A percentile compares a stretch with the other conserved stretches of the same genome.
phyloP scores from a whole-genome alignment of 768 basidiomycete species.

The Trametes meyenii region DNA sequence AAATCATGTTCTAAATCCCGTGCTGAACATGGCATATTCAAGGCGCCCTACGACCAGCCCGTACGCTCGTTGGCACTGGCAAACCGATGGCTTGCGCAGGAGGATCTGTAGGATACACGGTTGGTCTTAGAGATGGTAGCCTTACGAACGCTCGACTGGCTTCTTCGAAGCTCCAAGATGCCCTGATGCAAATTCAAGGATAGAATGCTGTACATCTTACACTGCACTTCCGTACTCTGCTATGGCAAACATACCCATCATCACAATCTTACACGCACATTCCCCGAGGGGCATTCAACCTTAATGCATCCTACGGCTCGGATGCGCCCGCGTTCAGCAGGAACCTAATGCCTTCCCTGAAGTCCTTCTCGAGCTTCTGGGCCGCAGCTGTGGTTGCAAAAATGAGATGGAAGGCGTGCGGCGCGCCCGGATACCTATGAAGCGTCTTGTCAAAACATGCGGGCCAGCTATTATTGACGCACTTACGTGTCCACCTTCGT shows the following conservation, averaged over 20 bases:
- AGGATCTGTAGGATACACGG: too few relatives aligned
- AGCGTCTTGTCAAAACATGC: not conserved
- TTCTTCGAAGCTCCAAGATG: too few relatives aligned
- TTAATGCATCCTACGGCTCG: too few relatives aligned
- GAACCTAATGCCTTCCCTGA: not conserved
- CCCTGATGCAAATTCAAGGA: too few relatives aligned
- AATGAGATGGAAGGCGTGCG: not conserved
- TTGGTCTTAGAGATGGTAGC: too few relatives aligned
- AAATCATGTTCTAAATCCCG: not conserved
- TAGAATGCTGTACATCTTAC: too few relatives aligned
- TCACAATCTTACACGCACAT: too few relatives aligned
- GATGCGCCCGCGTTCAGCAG: not conserved
- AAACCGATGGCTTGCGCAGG: conserved; percentile 45
- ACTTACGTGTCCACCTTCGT: conserved; percentile 32
- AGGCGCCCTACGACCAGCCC: conserved; percentile 69
- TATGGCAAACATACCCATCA: too few relatives aligned
- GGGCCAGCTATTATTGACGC: not conserved
- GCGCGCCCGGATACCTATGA: not conserved
- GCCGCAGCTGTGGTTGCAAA: not conserved
- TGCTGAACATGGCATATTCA: not conserved
- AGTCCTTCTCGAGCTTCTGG: not conserved
- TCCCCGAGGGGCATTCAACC: too few relatives aligned
- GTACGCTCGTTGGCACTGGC: conserved; percentile 52
- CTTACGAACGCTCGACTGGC: too few relatives aligned
- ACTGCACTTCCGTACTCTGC: too few relatives aligned